Conservation (phyloP, 768 basidiomycete species). For the Saitozyma sp. region DNA sequence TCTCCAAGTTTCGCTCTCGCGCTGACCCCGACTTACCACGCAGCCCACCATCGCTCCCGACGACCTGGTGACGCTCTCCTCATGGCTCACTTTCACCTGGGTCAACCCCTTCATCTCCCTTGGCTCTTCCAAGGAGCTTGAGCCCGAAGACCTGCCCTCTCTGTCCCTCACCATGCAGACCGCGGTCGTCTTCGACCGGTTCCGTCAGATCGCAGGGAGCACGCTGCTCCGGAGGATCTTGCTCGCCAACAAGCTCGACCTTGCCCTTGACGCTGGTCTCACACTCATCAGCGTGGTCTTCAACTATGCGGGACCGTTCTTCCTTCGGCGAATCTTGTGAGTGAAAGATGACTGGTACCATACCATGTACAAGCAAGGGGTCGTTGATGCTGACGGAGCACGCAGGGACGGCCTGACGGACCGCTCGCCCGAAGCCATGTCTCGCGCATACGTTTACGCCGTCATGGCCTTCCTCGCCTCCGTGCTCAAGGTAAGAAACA, state of each 20-base stretch:
- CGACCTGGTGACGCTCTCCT: slow-evolving; percentile 39
- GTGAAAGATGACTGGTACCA: slow-evolving; percentile 5
- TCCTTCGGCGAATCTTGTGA: slow-evolving; percentile 65
- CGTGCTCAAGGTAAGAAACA: slow-evolving; percentile 57
- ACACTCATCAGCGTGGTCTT: slow-evolving; percentile 70
- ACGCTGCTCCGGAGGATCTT: slow-evolving; percentile 35
- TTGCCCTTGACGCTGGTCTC: slow-evolving; percentile 65
- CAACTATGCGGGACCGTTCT: slow-evolving; percentile 80
- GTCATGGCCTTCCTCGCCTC: slow-evolving; percentile 69
- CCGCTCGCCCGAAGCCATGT: slow-evolving; percentile 59
- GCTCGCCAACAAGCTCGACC: slow-evolving; percentile 37
- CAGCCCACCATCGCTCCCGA: slow-evolving; percentile 35
- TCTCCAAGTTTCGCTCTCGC: neutral
- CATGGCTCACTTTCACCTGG: slow-evolving; percentile 50
- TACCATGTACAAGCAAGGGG: neutral
- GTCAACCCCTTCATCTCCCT: slow-evolving; percentile 40
- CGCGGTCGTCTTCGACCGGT: slow-evolving; percentile 33
- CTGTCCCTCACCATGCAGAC: slow-evolving; percentile 43
- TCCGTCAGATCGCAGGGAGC: slow-evolving; percentile 24
- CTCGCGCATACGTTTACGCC: slow-evolving; percentile 74
- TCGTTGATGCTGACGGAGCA: neutral
- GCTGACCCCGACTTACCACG: neutral
- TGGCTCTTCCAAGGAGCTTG: slow-evolving; percentile 41
- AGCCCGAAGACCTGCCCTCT: slow-evolving; percentile 41
- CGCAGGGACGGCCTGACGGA: slow-evolving; percentile 40